Base-by-base conservation (phyloP, 163 green algal species). In the Scenedesmus sp. region DNA sequence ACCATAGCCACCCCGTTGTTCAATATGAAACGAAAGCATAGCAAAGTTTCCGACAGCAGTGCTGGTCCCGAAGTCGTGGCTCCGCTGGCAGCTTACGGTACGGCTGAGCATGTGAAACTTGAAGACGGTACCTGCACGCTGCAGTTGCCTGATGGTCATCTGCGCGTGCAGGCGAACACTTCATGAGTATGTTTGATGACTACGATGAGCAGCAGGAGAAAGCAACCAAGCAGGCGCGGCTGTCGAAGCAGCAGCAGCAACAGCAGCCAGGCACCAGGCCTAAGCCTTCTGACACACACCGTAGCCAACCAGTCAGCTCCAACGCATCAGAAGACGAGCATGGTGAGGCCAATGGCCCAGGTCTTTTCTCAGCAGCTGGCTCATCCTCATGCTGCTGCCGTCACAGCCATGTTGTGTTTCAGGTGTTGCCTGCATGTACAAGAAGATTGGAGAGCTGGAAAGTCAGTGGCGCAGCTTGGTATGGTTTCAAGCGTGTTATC, bases 161-260 rank as follows among this genome's bases (percentile, higher is more conserved):
- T 72, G 44, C n/a, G 13, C 30, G 40, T 46, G 85, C 91, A 96
- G 95, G 95, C 35, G 95, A 96, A 56, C 81, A 76, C 6, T 96
- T 96, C 79, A 91, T 96, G 93, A 49, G 79, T 1, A 93, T 96
- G 92, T 97, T 96, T 91, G 95, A 96, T 40, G 94, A 95, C 37
- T 65, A 73, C 2, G 87, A 92, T 40, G 86, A 89, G 35, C 65
- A 51, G 80, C 7, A 68, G 82, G 70, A 33, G 22, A 80, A 72
- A 40, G 26, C 30, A 68, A 65, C 20, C 30, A 80, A 90, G 42
- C 44, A 42, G 2, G 78, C 78, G 78, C 65, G 30, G 18, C 65
- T 76, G 30, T 76, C 65, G 65, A 76, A 37, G 78, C 40, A 49
- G 72, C 85, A 90, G 43, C 85, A 85, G 81, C 81, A 86, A 43